phyloP scores from a whole-genome alignment of 345 rosid species.

The Acer saccharum region DNA sequence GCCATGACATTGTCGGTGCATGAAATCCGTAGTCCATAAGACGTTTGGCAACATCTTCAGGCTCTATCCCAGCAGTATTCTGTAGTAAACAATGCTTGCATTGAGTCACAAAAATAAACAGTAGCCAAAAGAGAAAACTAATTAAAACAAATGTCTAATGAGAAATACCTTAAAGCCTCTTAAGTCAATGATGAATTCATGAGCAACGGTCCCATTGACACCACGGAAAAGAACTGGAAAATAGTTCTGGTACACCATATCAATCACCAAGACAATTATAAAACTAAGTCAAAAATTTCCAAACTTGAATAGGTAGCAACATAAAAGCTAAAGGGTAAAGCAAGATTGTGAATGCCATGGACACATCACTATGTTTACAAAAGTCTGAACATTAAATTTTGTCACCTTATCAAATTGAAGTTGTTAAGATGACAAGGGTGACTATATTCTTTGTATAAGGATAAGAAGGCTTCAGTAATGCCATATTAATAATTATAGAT shows the following conservation, averaged over 20 bases:
- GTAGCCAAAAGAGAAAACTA: conserved; percentile 3
- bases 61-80: conserved; percentile 89
- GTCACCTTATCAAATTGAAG: not conserved
- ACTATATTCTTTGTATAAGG: not conserved
- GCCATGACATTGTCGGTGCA: conserved; percentile 99
- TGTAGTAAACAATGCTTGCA: conserved; percentile 28
- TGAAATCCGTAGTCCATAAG: conserved; percentile 97
- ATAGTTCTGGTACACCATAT: conserved; percentile 52
- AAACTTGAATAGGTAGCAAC: not conserved
- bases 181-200: conserved; percentile 92
- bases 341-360: not conserved
- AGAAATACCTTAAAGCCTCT: conserved; percentile 83
- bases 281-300: conserved; percentile 4
- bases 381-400: not conserved
- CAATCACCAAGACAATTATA: conserved; percentile 5
- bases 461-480: not conserved
- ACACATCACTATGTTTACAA: not conserved
- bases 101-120: conserved; percentile 19
- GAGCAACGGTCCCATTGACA: conserved; percentile 91
- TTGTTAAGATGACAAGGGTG: conserved; percentile 8
- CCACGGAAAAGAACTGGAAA: conserved; percentile 95
- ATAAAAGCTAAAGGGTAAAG: conserved; percentile 3
- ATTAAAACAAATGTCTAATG: not conserved
- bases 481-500: conserved; percentile 4
- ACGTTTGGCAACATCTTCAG: conserved; percentile 99